Percentiles rank a stretch among this genome's conserved stretches.
phyloP scores from a whole-genome alignment of 1,284 basidiomycete species.

The Trichosporon asahii region DNA sequence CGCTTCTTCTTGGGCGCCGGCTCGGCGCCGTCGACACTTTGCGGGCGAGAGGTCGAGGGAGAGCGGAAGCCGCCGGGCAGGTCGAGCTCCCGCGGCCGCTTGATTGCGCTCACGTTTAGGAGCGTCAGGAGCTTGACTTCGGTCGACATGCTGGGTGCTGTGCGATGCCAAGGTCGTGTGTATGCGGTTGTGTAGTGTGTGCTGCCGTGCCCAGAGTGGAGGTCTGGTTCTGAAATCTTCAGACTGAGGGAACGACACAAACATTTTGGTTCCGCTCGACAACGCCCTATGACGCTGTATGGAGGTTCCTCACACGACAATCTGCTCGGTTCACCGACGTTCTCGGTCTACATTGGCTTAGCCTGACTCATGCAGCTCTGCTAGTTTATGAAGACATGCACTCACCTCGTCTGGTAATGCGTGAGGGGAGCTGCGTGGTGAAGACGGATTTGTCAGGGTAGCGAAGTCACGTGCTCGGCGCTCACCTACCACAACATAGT shows the following conservation, averaged over 20 bases:
- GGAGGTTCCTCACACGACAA: too few species aligned
- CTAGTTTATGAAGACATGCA: too few species aligned
- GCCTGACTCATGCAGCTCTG: too few species aligned
- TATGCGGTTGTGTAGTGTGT: not conserved
- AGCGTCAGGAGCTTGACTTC: slow-evolving; percentile 74
- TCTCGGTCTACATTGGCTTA: too few species aligned
- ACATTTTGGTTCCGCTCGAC: slow-evolving; percentile 6
- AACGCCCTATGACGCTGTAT: not conserved
- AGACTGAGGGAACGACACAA: not conserved
- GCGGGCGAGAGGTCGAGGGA: slow-evolving; percentile 13
- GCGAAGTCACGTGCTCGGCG: too few species aligned
- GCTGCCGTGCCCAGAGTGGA: not conserved
- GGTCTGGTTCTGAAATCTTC: slow-evolving; percentile 7
- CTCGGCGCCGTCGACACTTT: slow-evolving; percentile 9
- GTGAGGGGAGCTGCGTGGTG: too few species aligned
- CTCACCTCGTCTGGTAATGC: too few species aligned
- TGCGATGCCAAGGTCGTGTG: not conserved
- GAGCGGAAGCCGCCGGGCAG: slow-evolving; percentile 51
- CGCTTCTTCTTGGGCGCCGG: slow-evolving; percentile 34
- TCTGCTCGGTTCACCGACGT: too few species aligned
- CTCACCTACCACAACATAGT: too few species aligned
- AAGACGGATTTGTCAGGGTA: too few species aligned
- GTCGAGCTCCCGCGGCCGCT: slow-evolving; percentile 55
- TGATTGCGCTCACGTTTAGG: slow-evolving; percentile 81
- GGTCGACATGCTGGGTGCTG: slow-evolving; percentile 52